Evolutionary conservation across 2,329 filamentous ascomycete genomes (phyloP).

Genomic region (Fusarium virguliforme): DNA sequence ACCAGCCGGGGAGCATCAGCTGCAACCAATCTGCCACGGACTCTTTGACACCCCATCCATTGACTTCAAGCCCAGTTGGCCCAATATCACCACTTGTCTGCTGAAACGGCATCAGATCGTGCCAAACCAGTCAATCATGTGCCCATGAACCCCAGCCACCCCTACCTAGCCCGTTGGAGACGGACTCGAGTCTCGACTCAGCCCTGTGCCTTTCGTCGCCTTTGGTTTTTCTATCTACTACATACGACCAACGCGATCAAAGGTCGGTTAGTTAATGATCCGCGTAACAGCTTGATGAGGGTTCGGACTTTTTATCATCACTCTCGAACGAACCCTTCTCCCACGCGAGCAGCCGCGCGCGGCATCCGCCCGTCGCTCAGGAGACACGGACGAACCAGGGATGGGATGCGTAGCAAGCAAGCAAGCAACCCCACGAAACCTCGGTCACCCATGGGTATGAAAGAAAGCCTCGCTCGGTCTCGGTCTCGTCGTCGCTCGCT

Average conservation of each 20-base stretch:
- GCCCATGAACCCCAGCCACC: slow-evolving; percentile 7
- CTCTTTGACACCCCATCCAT: slow-evolving; percentile 7
- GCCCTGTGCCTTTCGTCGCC: slow-evolving; percentile 24
- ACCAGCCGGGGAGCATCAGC: slow-evolving; percentile 21
- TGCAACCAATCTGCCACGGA: slow-evolving; percentile 18
- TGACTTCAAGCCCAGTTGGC: slow-evolving; percentile 9
- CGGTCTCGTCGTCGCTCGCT: slow-evolving; percentile 9
- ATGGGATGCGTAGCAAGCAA: neutral
- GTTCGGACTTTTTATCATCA: slow-evolving; percentile 34
- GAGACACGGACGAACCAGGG: slow-evolving; percentile 29
- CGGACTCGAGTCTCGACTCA: slow-evolving; percentile 27
- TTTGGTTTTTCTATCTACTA: neutral
- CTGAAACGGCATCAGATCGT: slow-evolving; percentile 20
- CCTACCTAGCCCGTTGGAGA: slow-evolving; percentile 2
- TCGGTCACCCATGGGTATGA: slow-evolving; percentile 14
- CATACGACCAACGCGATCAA: neutral
- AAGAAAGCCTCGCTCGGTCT: slow-evolving; percentile 12
- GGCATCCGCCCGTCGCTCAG: slow-evolving; percentile 20
- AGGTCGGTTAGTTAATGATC: slow-evolving; percentile 19
- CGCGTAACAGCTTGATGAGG: slow-evolving; percentile 31
- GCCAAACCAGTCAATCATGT: slow-evolving; percentile 25
- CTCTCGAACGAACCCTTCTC: slow-evolving; percentile 8
- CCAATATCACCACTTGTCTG: slow-evolving; percentile 28
- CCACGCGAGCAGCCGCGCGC: slow-evolving; percentile 32
- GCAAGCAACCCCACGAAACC: slow-evolving; percentile 36